Evolutionary conservation across 1,139 yeast species (phyloP).

Genomic region (Blastobotrys elegans): DNA sequence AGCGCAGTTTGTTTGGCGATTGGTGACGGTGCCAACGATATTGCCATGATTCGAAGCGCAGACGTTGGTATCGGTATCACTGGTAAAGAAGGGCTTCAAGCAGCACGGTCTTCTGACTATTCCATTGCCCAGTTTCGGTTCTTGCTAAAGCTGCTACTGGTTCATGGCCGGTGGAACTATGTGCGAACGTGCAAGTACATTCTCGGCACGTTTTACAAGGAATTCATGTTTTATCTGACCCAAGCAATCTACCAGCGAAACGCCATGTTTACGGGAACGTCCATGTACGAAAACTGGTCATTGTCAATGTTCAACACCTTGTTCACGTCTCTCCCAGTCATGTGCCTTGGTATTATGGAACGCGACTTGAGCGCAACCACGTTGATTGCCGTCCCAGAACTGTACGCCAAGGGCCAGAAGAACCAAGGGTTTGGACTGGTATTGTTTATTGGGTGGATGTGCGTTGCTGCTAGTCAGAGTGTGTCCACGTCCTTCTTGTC

Average conservation of each 20-base stretch:
- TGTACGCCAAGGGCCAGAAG: constrained; percentile 71
- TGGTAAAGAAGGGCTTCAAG: constrained; percentile 95
- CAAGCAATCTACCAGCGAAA: constrained; percentile 85
- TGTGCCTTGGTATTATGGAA: constrained; percentile 94
- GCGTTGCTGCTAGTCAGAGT: constrained; percentile 70
- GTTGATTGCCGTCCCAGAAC: constrained; percentile 83
- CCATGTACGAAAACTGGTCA: constrained; percentile 93
- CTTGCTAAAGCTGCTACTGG: constrained; percentile 72
- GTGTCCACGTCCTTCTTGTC: constrained; percentile 64
- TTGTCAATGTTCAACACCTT: constrained; percentile 94
- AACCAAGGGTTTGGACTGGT: constrained; percentile 70
- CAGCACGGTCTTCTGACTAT: constrained; percentile 92
- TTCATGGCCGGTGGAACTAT: constrained; percentile 95
- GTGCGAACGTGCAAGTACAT: constrained; percentile 89
- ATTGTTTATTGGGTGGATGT: constrained; percentile 73
- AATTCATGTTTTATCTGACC: constrained; percentile 78
- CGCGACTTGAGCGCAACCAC: constrained; percentile 87
- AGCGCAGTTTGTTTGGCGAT: constrained; percentile 83
- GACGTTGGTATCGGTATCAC: constrained; percentile 97
- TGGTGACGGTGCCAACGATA: constrained; percentile 99
- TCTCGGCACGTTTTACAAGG: constrained; percentile 91
- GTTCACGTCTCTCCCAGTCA: constrained; percentile 87
- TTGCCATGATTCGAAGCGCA: constrained; percentile 98
- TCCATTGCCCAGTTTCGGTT: constrained; percentile 93
- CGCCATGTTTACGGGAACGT: constrained; percentile 87